phyloP scores from a whole-genome alignment of 2,329 filamentous ascomycete species.

The Trichoderma asperellum region DNA sequence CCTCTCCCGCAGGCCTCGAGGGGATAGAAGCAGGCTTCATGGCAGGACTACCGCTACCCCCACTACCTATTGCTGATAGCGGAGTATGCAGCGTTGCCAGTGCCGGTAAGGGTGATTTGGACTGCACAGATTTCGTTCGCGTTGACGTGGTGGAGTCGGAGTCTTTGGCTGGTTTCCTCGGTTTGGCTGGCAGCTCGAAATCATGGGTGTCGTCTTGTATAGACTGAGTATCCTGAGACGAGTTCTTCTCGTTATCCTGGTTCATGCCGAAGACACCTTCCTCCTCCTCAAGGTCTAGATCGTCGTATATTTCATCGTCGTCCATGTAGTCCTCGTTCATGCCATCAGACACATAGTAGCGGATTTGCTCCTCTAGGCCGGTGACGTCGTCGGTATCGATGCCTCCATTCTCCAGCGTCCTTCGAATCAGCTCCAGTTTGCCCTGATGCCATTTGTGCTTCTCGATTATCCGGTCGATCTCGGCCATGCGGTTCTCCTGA shows the following conservation, averaged over 20 bases:
- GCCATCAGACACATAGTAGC: constrained; percentile 92
- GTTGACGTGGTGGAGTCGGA: constrained; percentile 53
- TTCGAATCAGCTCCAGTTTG: constrained; percentile 87
- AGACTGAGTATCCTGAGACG: constrained; percentile 94
- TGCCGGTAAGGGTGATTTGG: constrained; percentile 93
- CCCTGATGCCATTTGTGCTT: constrained; percentile 95
- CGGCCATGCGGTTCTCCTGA: constrained; percentile 85
- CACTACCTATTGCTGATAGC: constrained; percentile 63
- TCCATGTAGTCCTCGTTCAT: constrained; percentile 89
- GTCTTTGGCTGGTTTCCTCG: constrained; percentile 65
- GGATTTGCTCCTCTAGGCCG: constrained; percentile 88
- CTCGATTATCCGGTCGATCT: constrained; percentile 83
- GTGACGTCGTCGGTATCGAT: constrained; percentile 86
- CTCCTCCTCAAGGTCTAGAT: constrained; percentile 88
- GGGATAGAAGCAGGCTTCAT: constrained; percentile 96
- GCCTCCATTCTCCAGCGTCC: constrained; percentile 89
- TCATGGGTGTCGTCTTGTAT: constrained; percentile 80
- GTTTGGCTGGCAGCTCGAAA: constrained; percentile 48
- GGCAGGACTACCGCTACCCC: constrained; percentile 55
- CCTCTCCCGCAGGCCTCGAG: constrained; percentile 82
- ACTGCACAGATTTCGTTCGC: constrained; percentile 81
- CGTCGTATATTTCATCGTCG: constrained; percentile 94
- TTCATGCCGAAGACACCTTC: constrained; percentile 84
- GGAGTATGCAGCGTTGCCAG: constrained; percentile 86
- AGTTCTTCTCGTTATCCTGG: constrained; percentile 80